A percentile compares a stretch with the other conserved stretches of the same genome.
These are phyloP conservation scores for Chenopodium formosanum DNA, from an alignment of 148 eudicot genomes.

Conservation along the genomic window DNA sequence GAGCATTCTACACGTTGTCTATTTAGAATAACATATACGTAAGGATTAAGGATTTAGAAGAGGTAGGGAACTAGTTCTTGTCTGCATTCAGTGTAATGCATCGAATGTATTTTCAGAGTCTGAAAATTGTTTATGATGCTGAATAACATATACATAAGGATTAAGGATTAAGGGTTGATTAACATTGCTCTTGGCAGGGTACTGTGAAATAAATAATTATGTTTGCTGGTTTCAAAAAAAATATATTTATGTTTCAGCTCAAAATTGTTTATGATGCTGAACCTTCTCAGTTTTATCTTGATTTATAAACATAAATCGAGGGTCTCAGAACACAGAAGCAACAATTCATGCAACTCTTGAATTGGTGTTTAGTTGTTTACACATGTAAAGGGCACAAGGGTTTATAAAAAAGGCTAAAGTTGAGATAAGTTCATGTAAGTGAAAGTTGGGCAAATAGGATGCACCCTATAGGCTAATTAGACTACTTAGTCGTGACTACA, in stretches of 20 bases:
- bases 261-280: not conserved
- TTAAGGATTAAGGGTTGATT: not conserved
- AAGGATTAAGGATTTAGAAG: not conserved
- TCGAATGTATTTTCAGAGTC: not conserved
- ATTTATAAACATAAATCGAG: not conserved
- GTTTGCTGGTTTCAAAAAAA: not conserved
- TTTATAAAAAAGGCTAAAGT: no score
- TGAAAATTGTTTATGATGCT: no score
- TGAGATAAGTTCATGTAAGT: no score
- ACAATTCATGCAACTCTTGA: no score
- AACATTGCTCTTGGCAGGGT: not conserved
- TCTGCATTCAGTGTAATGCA: not conserved
- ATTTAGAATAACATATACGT: not conserved
- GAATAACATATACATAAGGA: no score
- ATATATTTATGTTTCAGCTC: not conserved
- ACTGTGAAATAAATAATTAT: not conserved
- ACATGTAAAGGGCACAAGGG: no score
- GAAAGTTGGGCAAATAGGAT: no score
- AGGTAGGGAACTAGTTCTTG: not conserved
- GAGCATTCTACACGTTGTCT: not conserved
- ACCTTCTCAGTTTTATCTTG: not conserved
- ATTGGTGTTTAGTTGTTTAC: no score
- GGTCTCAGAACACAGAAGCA: not conserved
- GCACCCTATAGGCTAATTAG: no score
- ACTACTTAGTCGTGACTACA: no score